Conservation (phyloP, 345 rosid genomes). For the Gossypium arboreum region DNA sequence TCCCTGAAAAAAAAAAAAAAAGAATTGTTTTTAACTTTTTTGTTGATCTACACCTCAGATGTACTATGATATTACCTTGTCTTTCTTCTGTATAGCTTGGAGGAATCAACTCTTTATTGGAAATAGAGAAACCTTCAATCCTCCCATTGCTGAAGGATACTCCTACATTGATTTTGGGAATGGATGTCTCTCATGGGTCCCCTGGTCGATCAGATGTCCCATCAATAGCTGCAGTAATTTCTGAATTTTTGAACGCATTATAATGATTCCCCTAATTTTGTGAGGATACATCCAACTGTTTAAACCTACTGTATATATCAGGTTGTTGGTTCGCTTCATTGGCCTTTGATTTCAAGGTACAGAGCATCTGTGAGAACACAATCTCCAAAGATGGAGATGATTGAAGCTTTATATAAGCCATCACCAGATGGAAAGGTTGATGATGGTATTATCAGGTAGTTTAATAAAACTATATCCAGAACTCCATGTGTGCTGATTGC, state of each 20-base stretch:
- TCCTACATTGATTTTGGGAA: slow-evolving; percentile 91
- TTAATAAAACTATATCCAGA: neutral
- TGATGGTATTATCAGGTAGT: slow-evolving; percentile 81
- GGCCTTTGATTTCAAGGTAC: slow-evolving; percentile 85
- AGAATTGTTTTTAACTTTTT: neutral
- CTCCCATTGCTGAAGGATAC: slow-evolving; percentile 56
- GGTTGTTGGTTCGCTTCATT: slow-evolving; percentile 84
- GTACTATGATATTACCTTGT: slow-evolving; percentile 7
- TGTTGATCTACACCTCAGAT: slow-evolving; percentile 2
- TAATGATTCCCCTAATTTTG: neutral
- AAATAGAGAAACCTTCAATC: slow-evolving; percentile 41
- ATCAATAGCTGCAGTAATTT: slow-evolving; percentile 73
- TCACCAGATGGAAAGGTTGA: slow-evolving; percentile 45
- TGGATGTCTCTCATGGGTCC: slow-evolving; percentile 96
- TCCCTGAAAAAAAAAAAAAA: neutral
- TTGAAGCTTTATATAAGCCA: slow-evolving; percentile 80
- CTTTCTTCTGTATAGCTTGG: slow-evolving; percentile 56
- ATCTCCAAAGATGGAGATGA: slow-evolving; percentile 78
- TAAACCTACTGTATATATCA: slow-evolving; percentile 27
- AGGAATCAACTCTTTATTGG: slow-evolving; percentile 87
- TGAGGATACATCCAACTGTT: neutral
- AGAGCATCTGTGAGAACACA: slow-evolving; percentile 89
- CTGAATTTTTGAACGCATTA: neutral
- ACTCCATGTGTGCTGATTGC: neutral
- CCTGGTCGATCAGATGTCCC: slow-evolving; percentile 75